Conservation (phyloP, 345 rosid genomes). For the Trapa incisa region DNA sequence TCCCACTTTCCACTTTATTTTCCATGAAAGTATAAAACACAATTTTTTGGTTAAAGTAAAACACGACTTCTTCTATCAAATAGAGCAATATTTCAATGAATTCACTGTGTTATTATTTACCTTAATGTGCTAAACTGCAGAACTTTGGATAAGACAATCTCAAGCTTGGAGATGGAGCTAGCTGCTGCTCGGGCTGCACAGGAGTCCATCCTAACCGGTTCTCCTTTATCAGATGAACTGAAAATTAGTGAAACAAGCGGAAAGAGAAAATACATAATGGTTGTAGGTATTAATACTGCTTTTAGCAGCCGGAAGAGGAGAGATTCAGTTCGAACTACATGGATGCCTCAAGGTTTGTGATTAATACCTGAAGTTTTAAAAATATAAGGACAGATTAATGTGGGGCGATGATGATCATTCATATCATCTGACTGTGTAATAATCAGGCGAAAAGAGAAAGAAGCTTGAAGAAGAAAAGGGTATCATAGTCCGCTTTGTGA, state of each 20-base stretch:
- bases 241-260: slow-evolving; percentile 31
- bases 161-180: slow-evolving; percentile 69
- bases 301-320: slow-evolving; percentile 92
- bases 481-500: slow-evolving; percentile 82
- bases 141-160: slow-evolving; percentile 67
- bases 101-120: background rate
- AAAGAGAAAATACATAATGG: slow-evolving; percentile 73
- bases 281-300: slow-evolving; percentile 82
- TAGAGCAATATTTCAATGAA: background rate
- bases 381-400: background rate
- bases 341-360: slow-evolving; percentile 90
- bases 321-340: slow-evolving; percentile 87
- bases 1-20: background rate
- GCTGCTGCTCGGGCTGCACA: slow-evolving; percentile 81
- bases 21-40: background rate
- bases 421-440: background rate
- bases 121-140: slow-evolving; percentile 17
- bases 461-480: slow-evolving; percentile 98
- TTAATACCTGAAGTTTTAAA: background rate
- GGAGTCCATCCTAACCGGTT: slow-evolving; percentile 69
- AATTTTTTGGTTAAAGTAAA: background rate
- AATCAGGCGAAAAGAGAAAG: slow-evolving; percentile 66
- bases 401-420: background rate
- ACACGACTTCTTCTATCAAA: background rate
- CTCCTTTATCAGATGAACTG: slow-evolving; percentile 55